Evolutionary conservation across 2,329 filamentous ascomycete species (phyloP).

Genomic region (Fusarium devonianum): DNA sequence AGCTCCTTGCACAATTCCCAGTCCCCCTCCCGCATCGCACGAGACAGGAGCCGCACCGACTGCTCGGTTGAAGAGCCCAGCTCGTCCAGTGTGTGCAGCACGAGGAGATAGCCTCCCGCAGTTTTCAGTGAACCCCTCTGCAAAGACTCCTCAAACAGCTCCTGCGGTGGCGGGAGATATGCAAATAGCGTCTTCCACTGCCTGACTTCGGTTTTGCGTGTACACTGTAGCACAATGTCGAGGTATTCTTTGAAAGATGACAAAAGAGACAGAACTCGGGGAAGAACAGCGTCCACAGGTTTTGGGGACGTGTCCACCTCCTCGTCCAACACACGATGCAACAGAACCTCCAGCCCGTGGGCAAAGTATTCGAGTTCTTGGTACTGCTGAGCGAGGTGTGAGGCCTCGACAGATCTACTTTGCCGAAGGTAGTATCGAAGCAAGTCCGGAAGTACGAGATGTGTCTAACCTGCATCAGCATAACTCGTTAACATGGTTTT

Average conservation of each 20-base stretch:
- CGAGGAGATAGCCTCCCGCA: slow-evolving; percentile 93
- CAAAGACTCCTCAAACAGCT: slow-evolving; percentile 92
- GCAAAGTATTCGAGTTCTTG: slow-evolving; percentile 89
- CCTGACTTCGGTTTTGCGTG: slow-evolving; percentile 92
- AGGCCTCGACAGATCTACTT: slow-evolving; percentile 80
- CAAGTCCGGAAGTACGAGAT: slow-evolving; percentile 89
- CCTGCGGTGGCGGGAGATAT: slow-evolving; percentile 87
- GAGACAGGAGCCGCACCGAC: slow-evolving; percentile 79
- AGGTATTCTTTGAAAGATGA: slow-evolving; percentile 86
- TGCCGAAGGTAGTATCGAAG: slow-evolving; percentile 79
- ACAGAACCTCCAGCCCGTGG: slow-evolving; percentile 87
- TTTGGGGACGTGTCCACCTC: slow-evolving; percentile 79
- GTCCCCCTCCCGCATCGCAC: slow-evolving; percentile 84
- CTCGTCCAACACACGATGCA: slow-evolving; percentile 93
- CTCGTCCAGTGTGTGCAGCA: slow-evolving; percentile 84
- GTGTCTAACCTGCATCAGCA: slow-evolving; percentile 65
- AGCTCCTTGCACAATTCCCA: slow-evolving; percentile 97
- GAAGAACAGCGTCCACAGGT: slow-evolving; percentile 69
- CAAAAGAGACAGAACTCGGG: slow-evolving; percentile 67
- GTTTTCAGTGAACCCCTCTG: slow-evolving; percentile 88
- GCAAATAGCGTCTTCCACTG: slow-evolving; percentile 95
- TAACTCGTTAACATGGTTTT: background rate
- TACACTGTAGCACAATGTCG: slow-evolving; percentile 95
- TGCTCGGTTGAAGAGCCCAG: slow-evolving; percentile 74
- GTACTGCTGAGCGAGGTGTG: slow-evolving; percentile 84